Base-by-base conservation (phyloP, 352 stramenopile species). In the Phytophthora crassamura region DNA sequence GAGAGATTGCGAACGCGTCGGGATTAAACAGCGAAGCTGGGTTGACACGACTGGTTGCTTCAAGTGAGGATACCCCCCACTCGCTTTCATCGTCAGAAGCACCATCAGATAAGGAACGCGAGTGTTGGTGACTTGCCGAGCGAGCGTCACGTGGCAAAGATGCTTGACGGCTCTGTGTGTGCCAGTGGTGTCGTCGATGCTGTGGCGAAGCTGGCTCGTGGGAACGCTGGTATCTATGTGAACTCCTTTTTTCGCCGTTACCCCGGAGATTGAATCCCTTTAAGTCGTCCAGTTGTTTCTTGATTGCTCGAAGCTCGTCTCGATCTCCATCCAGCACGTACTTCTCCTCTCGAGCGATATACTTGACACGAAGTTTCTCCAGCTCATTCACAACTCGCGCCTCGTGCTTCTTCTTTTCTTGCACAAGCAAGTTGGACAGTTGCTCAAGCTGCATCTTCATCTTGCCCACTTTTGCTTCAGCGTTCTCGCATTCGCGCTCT, bases 341-440 rank as follows among this genome's bases (percentile, higher is more conserved):
- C 36, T 80, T 86, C 52, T 95, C 87, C 56, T 95, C 87, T 3
- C 84, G 78, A 16, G 85, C 87, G 12, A 91, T 75, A 32, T 93
- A 94, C 42, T 93, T 93, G 25, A 95, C 64, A 5, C 84, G 80
- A 22, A 95, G 70, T 45, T 93, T 91, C 40, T 95, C 87, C 50
- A 95, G 49, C 22, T 95, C 87, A 25, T 92, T 82, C 4, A 81
- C 66, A 6, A 80, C 79, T 2, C 74, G 74, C 9, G 61, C 64
- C 53, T 94, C 82, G 25, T 90, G 78, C 49, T 89, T 90, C 42
- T 87, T 88, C 32, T 88, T 91, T 43, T 95, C 87, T 33, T 65
- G 50, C 41, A 80, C 62, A 15, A 95, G 64, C 11, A 88, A 45
- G 33, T 64, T 72, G 20, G 72, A 68, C 52, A 91, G 72, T 48